phyloP scores from a whole-genome alignment of 768 basidiomycete genomes.

The Amylocystis lapponica region DNA sequence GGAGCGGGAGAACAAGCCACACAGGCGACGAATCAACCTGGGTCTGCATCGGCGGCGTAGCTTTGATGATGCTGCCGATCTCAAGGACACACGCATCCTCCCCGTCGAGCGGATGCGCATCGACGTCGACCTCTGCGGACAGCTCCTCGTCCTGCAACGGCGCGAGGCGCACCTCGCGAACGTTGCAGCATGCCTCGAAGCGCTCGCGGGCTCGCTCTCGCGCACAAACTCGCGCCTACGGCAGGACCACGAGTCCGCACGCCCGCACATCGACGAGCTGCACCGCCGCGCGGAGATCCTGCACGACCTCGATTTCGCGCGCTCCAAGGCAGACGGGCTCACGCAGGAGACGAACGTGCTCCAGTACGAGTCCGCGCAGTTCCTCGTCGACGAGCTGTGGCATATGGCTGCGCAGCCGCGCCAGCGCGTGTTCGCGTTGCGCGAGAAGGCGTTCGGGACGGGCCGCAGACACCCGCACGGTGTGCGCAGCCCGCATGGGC shows the following conservation, averaged over 20 bases:
- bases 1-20: constrained; percentile 6
- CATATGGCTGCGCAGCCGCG: constrained; percentile 54
- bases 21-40: constrained; percentile 6
- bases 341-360: constrained; percentile 61
- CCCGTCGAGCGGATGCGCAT: constrained; percentile 63
- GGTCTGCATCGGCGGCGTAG: constrained; percentile 44
- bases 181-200: constrained; percentile 55
- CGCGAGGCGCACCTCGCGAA: constrained; percentile 65
- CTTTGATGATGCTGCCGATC: constrained; percentile 55
- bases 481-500: constrained; percentile 50
- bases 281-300: constrained; percentile 43
- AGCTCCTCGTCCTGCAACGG: constrained; percentile 62
- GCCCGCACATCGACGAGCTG: constrained; percentile 40
- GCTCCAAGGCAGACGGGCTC: constrained; percentile 44
- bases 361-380: constrained; percentile 67
- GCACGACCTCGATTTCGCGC: constrained; percentile 45
- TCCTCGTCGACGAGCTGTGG: constrained; percentile 62
- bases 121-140: constrained; percentile 75
- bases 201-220: constrained; percentile 49
- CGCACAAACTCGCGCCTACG: constrained; percentile 51
- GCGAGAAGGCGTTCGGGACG: constrained; percentile 64
- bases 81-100: constrained; percentile 42
- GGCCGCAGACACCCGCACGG: constrained; percentile 48
- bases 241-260: constrained; percentile 51
- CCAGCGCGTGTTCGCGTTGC: constrained; percentile 55